Base-by-base conservation (phyloP, 371 early-diverging fungal species). In the Mortierella sp. region DNA sequence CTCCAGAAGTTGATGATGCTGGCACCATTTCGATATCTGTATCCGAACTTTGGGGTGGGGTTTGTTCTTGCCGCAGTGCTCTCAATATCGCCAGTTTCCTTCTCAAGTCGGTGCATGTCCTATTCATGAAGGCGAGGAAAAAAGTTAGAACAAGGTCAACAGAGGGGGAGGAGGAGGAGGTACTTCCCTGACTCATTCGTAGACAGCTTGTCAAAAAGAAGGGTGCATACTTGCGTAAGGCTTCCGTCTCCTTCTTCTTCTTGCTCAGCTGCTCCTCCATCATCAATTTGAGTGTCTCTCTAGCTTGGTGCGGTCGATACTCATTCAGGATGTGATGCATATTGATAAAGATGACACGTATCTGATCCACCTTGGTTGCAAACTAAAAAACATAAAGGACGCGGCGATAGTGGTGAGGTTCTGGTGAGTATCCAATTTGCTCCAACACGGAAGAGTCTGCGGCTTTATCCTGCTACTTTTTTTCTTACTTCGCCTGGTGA, bases 301-400 rank as follows among this genome's bases (percentile, higher is more conserved):
- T 69, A 31, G 89, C 89, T 70, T 91, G 91, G 62, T 89, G 90
- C 39, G 88, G 88, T 13, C 91, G 84, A 61, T 90, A 90, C 39
- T 89, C 90, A 64, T 90, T 90, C 24, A 92, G 71, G 31, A 90
- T 84, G 67, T 90, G 90, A 79, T 90, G 90, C 84, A 88, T 88
- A 53, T 91, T 91, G 69, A 90, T 87, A 46, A 91, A 84, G 24
- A 89, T 87, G 8, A 86, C 83, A 51, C 90, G 87, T 48, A 90
- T 85, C 43, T 87, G 86, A 39, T 88, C 90, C 24, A 89, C 85
- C 26, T 84, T 80, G 14, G 80, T 67, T 6, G 83, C 83, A 70
- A 81, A 89, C 86, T 89, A 80, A 18, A 38, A 28, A 26, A 34
- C 14, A 27, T 12, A 46, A 52, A n/a, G n/a, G n/a, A n/a, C n/a